phyloP scores from a whole-genome alignment of 2,329 filamentous ascomycete genomes.

The Microdochium nivale region DNA sequence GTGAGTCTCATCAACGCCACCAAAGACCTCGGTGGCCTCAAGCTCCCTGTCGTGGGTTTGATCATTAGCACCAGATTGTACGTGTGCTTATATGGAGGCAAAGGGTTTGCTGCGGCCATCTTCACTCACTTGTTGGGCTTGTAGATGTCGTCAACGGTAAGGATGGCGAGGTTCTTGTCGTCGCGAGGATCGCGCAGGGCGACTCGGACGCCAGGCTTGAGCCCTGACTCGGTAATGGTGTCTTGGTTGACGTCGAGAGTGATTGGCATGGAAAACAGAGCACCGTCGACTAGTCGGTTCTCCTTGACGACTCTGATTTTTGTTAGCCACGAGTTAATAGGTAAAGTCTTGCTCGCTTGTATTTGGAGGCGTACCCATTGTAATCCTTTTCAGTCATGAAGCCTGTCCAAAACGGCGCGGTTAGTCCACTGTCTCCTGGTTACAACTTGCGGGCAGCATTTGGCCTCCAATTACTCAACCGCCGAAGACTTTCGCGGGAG shows the following conservation, averaged over 20 bases:
- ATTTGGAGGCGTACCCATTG: conserved; percentile 55
- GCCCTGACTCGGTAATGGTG: conserved; percentile 63
- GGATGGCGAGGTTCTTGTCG: conserved; percentile 89
- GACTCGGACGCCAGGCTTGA: conserved; percentile 75
- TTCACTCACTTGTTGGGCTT: conserved; percentile 77
- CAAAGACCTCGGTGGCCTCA: conserved; percentile 92
- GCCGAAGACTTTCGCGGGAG: too few relatives aligned
- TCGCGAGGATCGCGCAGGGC: conserved; percentile 93
- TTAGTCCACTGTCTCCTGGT: conserved; percentile 14
- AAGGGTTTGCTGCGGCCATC: conserved; percentile 4
- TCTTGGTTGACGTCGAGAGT: conserved; percentile 76
- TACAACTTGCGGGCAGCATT: neutral
- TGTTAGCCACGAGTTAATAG: conserved; percentile 17
- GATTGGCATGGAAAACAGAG: conserved; percentile 95
- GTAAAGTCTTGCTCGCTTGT: neutral
- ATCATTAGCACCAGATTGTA: conserved; percentile 14
- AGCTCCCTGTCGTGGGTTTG: conserved; percentile 48
- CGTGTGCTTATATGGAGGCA: conserved; percentile 24
- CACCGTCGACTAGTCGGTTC: conserved; percentile 77
- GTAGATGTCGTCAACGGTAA: conserved; percentile 95
- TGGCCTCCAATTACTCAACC: too few relatives aligned
- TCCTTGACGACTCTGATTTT: conserved; percentile 70
- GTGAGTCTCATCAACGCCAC: conserved; percentile 80
- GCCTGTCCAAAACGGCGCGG: conserved; percentile 41
- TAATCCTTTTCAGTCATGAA: conserved; percentile 98